Conservation (phyloP, 2,329 filamentous ascomycete species). For the Xylaria arbuscula region DNA sequence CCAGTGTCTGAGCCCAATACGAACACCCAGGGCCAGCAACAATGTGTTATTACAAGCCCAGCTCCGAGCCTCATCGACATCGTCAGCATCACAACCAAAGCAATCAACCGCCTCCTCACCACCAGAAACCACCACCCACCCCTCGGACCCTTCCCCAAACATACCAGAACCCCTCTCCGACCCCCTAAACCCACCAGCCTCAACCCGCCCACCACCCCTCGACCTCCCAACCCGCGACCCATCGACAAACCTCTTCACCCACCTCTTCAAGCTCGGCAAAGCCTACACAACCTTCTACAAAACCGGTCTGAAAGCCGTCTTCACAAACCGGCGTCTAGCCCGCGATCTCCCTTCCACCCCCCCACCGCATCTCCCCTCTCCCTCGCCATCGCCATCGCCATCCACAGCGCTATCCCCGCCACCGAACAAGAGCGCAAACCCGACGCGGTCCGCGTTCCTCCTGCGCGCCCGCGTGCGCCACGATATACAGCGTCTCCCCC, state of each 20-base stretch:
- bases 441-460: constrained; percentile 76
- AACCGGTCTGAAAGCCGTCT: constrained; percentile 79
- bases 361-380: neutral
- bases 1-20: neutral
- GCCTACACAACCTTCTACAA: constrained; percentile 91
- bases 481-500: constrained; percentile 80
- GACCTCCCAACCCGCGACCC: constrained; percentile 67
- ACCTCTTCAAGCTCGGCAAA: constrained; percentile 74
- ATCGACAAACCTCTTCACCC: constrained; percentile 58
- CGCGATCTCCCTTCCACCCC: constrained; percentile 47
- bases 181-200: constrained; percentile 75
- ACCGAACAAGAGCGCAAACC: constrained; percentile 47
- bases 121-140: neutral
- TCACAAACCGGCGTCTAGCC: constrained; percentile 70
- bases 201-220: constrained; percentile 78
- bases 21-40: neutral
- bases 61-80: constrained; percentile 15
- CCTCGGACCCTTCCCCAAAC: neutral
- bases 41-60: neutral
- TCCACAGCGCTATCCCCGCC: neutral
- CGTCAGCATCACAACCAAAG: constrained; percentile 7
- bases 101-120: neutral
- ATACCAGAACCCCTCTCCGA: constrained; percentile 39
- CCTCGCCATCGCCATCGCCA: constrained; percentile 31
- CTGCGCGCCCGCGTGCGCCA: constrained; percentile 74